Evolutionary conservation across 208 protist species (phyloP), one percentile per base, ranked within the genome.

Genomic region (Plasmodiophora brassicae): DNA sequence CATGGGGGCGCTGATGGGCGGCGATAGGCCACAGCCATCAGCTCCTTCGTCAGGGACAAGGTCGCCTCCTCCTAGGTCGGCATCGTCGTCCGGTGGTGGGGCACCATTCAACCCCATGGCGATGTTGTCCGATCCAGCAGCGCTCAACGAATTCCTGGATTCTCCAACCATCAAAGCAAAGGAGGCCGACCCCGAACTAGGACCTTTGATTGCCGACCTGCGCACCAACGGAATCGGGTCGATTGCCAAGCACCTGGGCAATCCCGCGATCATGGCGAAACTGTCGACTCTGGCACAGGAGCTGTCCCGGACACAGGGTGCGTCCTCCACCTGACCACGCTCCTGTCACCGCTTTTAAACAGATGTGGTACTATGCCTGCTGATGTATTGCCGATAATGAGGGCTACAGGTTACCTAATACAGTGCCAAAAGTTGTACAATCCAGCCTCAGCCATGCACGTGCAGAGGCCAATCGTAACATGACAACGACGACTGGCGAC

Each of bases 171-270:
- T 78, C 14, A 5, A 78, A 78, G 65, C 14, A 14, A 14, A 78
- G 32, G 5, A 5, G 5, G 32, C 32, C 32, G 65, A 78, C 65
- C 65, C 65, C 20, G 14, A 78, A 32, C 65, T 78, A 36, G 65
- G 65, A 5, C 65, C 65, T 32, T n/a, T 78, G n/a, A 78, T 78
- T 78, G 65, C 65, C 20, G 65, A 78, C n/a, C 65, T 78, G 32
- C 65, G 65, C 14, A 32, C 20, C 10, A 78, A 78, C n/a, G 65
- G 65, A 5, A 5, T 32, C 20, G 20, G 14, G 32, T n/a, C 65
- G 10, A 5, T 78, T 5, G 41, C 41, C 32, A 78, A 78, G 65
- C 65, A 78, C n/a, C 32, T 78, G 14, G 5, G 14, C 10, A 78
- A 78, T 32, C 65, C 65, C 5, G n/a, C n/a, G 5, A 8, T 78